A percentile compares a stretch with the other conserved stretches of the same genome.
phyloP scores from a whole-genome alignment of 106 monocot genomes.

The Agapanthus africanus region DNA sequence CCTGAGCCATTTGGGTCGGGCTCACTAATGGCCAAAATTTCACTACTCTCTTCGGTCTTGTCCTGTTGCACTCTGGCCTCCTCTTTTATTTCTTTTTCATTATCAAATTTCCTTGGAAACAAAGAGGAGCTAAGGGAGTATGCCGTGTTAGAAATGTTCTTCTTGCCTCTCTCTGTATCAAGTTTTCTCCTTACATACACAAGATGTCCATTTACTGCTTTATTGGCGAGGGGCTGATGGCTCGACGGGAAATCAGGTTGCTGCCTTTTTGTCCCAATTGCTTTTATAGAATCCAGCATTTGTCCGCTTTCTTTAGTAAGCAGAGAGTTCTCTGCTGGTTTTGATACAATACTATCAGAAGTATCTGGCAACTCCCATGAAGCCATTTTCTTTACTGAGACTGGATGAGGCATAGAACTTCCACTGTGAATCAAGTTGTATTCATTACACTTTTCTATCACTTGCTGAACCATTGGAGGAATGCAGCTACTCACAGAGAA shows the following conservation, averaged over 20 bases:
- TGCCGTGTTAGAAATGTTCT: neutral
- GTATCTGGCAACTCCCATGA: too few species aligned
- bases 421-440: too few species aligned
- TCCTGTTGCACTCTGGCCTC: conserved; percentile 16
- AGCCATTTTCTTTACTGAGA: too few species aligned
- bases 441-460: too few species aligned
- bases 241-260: conserved; percentile 31
- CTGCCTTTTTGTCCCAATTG: conserved; percentile 46
- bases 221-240: conserved; percentile 17
- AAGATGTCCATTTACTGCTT: conserved; percentile 34
- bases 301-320: conserved; percentile 23
- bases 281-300: conserved; percentile 17
- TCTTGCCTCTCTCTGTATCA: conserved; percentile 40
- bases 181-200: conserved; percentile 61
- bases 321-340: conserved; percentile 19
- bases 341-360: too few species aligned
- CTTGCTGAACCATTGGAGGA: too few species aligned
- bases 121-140: conserved; percentile 7
- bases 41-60: conserved; percentile 12
- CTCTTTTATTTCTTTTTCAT: conserved; percentile 3
- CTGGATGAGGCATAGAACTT: too few species aligned
- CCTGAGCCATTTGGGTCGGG: conserved; percentile 11
- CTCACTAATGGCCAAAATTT: neutral
- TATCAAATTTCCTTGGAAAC: conserved; percentile 12
- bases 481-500: too few species aligned